phyloP scores from a whole-genome alignment of 805 yeast genomes.

The Yamadazyma scolyti region DNA sequence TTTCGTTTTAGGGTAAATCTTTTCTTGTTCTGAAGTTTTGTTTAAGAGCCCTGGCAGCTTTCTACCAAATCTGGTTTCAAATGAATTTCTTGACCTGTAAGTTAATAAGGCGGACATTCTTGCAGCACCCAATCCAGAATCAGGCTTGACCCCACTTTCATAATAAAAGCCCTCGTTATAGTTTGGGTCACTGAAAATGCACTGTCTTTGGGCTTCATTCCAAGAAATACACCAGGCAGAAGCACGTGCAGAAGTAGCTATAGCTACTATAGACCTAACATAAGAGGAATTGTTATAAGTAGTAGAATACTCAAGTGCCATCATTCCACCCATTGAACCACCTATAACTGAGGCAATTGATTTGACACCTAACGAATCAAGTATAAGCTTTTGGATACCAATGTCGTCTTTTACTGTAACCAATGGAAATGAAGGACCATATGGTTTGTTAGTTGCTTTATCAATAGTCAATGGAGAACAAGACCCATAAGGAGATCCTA shows the following conservation, averaged over 20 bases:
- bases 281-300: constrained; percentile 59
- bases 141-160: constrained; percentile 59
- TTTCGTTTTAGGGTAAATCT: constrained; percentile 42
- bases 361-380: constrained; percentile 77
- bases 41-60: constrained; percentile 30
- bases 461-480: constrained; percentile 88
- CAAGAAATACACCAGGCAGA: constrained; percentile 99
- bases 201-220: constrained; percentile 98
- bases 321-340: constrained; percentile 99
- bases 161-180: constrained; percentile 86
- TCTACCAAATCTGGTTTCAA: constrained; percentile 90
- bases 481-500: constrained; percentile 96
- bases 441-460: constrained; percentile 67
- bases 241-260: constrained; percentile 92
- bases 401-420: constrained; percentile 94
- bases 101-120: constrained; percentile 95
- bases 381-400: constrained; percentile 65
- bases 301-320: constrained; percentile 79
- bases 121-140: constrained; percentile 88
- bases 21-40: constrained; percentile 15
- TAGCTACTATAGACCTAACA: constrained; percentile 69
- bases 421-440: constrained; percentile 94
- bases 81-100: constrained; percentile 87
- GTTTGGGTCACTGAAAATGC: constrained; percentile 92
- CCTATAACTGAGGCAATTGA: constrained; percentile 85